Evolutionary conservation across 1,284 basidiomycete genomes (phyloP).

Genomic region (Ustilago loliicola): DNA sequence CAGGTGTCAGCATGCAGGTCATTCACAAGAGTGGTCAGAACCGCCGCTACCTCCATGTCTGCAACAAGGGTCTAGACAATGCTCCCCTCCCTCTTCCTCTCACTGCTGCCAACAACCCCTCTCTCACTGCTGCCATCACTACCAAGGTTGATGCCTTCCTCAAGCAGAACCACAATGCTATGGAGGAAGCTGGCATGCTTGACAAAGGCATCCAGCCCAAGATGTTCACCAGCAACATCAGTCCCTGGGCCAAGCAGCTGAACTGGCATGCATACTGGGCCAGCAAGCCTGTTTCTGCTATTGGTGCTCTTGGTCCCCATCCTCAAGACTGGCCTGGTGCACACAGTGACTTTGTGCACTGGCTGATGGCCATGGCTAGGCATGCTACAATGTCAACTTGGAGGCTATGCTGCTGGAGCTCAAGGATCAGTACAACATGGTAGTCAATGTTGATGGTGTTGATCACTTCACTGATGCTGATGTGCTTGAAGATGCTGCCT

Average conservation of each 20-base stretch:
- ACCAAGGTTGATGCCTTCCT: constrained; percentile 1
- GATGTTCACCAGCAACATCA: constrained; percentile 7
- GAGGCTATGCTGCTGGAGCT: too few species aligned
- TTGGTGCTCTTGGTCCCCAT: not conserved
- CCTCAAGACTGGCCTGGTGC: not conserved
- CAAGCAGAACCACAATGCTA: not conserved
- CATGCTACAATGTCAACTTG: too few species aligned
- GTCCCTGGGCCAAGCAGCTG: constrained; percentile 1
- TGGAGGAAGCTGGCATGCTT: not conserved
- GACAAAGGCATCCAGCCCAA: constrained; percentile 1
- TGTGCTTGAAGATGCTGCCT: too few species aligned
- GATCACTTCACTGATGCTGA: too few species aligned
- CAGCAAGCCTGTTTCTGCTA: not conserved
- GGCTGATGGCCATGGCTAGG: not conserved
- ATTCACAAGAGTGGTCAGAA: not conserved
- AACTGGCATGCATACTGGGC: constrained; percentile 9
- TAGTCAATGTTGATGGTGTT: too few species aligned
- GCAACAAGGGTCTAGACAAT: not conserved
- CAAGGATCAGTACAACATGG: too few species aligned
- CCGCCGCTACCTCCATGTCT: constrained; percentile 7
- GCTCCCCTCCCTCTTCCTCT: not conserved
- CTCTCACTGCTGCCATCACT: not conserved
- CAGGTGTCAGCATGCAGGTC: not conserved
- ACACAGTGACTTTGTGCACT: not conserved
- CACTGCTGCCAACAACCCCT: constrained; percentile 1